phyloP scores from a whole-genome alignment of 2,329 filamentous ascomycete genomes.

The Coccinonectria pachysandricola region DNA sequence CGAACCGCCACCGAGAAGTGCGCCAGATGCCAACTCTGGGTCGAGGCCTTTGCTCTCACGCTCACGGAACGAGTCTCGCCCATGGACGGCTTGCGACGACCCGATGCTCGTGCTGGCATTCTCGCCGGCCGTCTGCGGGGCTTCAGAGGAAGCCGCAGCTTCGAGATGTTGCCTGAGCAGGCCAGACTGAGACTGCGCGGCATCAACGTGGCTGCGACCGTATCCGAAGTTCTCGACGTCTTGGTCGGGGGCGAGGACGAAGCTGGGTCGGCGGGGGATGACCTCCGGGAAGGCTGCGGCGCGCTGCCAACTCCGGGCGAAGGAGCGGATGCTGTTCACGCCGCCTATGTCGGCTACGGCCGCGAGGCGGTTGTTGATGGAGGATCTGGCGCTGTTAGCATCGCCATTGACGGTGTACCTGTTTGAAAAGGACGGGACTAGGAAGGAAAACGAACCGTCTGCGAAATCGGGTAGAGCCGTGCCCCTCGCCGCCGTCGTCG shows the following conservation, averaged over 20 bases:
- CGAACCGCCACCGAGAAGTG: constrained; percentile 18
- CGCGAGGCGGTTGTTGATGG: constrained; percentile 45
- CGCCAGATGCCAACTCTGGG: constrained; percentile 27
- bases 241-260: constrained; percentile 52
- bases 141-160: constrained; percentile 21
- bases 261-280: constrained; percentile 66
- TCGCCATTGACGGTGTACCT: too few relatives aligned
- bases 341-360: constrained; percentile 66
- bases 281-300: constrained; percentile 84
- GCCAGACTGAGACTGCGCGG: constrained; percentile 24
- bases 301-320: constrained; percentile 84
- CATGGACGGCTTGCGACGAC: constrained; percentile 7
- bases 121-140: constrained; percentile 14
- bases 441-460: constrained; percentile 18
- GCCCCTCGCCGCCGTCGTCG: constrained; percentile 22
- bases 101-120: constrained; percentile 8
- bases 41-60: constrained; percentile 39
- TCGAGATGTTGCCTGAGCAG: constrained; percentile 45
- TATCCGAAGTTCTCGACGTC: constrained; percentile 28
- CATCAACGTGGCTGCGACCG: constrained; percentile 30
- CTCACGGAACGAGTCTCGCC: constrained; percentile 24
- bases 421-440: too few relatives aligned
- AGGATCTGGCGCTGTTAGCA: too few relatives aligned
- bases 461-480: too few relatives aligned
- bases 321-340: constrained; percentile 88